Conservation (phyloP, 257 asterid species). For the Solanum ossicruentum region DNA sequence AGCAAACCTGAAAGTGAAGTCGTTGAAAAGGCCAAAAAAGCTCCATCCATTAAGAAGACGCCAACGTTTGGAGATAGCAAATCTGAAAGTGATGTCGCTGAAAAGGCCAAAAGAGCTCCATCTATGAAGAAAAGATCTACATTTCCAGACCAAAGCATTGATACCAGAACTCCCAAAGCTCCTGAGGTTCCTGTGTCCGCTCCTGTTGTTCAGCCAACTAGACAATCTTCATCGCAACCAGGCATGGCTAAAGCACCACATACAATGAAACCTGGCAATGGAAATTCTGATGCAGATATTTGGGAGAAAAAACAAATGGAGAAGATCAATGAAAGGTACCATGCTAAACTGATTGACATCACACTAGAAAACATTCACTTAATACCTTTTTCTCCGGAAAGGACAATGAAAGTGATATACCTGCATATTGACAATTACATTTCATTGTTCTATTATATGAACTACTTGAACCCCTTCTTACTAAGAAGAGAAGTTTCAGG, state of each 20-base stretch:
- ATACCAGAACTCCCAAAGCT: conserved; percentile 4
- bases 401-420: neutral
- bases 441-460: neutral
- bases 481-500: conserved; percentile 29
- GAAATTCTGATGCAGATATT: conserved; percentile 40
- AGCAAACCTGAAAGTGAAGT: conserved; percentile 16
- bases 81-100: conserved; percentile 13
- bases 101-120: conserved; percentile 16
- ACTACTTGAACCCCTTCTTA: neutral
- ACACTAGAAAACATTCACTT: neutral
- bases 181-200: conserved; percentile 11
- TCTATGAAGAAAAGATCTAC: conserved; percentile 15
- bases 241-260: conserved; percentile 10
- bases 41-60: conserved; percentile 35
- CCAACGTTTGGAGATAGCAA: conserved; percentile 35
- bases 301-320: conserved; percentile 60
- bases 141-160: conserved; percentile 16
- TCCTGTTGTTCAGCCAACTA: conserved; percentile 3
- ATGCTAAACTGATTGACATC: neutral
- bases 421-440: neutral
- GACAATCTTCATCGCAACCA: conserved; percentile 11
- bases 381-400: neutral
- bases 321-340: conserved; percentile 47
- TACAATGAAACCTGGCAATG: conserved; percentile 21
- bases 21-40: conserved; percentile 12